Conservation (phyloP, 495 filamentous ascomycete species). For the Cairneyella variabilis region DNA sequence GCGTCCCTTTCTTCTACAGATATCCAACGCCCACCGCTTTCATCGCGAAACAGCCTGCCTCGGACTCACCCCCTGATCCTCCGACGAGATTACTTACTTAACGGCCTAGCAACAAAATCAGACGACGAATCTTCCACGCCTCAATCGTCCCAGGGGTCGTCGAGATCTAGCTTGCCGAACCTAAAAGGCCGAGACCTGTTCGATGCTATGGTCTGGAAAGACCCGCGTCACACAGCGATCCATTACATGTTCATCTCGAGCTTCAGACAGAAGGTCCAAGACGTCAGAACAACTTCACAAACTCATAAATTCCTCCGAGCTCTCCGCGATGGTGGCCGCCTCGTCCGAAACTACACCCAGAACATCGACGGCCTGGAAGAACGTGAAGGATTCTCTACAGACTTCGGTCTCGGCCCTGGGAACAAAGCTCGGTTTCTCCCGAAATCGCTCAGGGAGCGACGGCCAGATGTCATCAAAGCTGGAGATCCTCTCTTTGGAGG, state of each 20-base stretch:
- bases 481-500: slow-evolving; percentile 25
- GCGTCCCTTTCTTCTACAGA: too few species aligned
- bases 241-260: slow-evolving; percentile 67
- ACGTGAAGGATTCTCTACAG: slow-evolving; percentile 54
- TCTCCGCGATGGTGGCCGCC: slow-evolving; percentile 55
- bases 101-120: slow-evolving; percentile 6
- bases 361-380: slow-evolving; percentile 70
- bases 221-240: slow-evolving; percentile 56
- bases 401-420: slow-evolving; percentile 51
- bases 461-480: slow-evolving; percentile 14
- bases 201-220: slow-evolving; percentile 60
- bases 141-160: slow-evolving; percentile 39
- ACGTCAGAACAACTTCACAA: slow-evolving; percentile 48
- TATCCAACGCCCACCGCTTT: too few species aligned
- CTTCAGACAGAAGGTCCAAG: slow-evolving; percentile 50
- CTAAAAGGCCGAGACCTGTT: slow-evolving; percentile 66
- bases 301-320: slow-evolving; percentile 62
- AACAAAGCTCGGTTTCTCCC: slow-evolving; percentile 44
- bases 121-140: slow-evolving; percentile 3
- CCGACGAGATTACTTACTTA: too few species aligned
- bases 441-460: slow-evolving; percentile 16
- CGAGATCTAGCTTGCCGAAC: slow-evolving; percentile 40
- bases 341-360: slow-evolving; percentile 66
- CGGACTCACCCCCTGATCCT: neutral
- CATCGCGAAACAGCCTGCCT: neutral